A percentile compares a stretch with the other conserved stretches of the same genome.
Conservation (phyloP, 768 basidiomycete genomes). For the Mycena maculata region DNA sequence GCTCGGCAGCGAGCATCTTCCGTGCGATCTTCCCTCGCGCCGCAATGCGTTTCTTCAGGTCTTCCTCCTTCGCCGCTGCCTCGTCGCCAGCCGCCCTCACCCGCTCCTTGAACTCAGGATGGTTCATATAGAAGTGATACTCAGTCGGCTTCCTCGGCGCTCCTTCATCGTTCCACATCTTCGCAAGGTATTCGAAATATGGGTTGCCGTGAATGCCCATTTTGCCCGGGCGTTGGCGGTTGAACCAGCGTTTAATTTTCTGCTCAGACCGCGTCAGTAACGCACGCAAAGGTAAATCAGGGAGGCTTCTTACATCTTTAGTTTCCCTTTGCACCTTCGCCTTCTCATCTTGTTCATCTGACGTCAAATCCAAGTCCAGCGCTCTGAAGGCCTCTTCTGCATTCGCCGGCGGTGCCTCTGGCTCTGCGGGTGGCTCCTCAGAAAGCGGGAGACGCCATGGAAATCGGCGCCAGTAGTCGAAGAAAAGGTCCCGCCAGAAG, state of each 20-base stretch:
- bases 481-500: background rate
- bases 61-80: no score
- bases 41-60: no score
- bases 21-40: no score
- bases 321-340: no score
- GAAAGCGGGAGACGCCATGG: background rate
- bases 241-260: slow-evolving; percentile 17
- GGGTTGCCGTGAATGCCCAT: slow-evolving; percentile 5
- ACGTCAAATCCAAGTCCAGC: background rate
- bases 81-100: no score
- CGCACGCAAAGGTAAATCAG: no score
- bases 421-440: background rate
- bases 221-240: background rate
- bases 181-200: background rate
- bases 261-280: background rate
- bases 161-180: no score
- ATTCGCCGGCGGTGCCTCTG: background rate
- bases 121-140: no score
- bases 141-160: no score
- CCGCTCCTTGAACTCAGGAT: no score
- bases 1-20: no score
- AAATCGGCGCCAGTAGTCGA: background rate
- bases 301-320: background rate
- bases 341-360: background rate
- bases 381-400: background rate